These are phyloP conservation scores for Raphanus hybrid DNA, from an alignment of 441 rosid genomes.

Conservation along the genomic window DNA sequence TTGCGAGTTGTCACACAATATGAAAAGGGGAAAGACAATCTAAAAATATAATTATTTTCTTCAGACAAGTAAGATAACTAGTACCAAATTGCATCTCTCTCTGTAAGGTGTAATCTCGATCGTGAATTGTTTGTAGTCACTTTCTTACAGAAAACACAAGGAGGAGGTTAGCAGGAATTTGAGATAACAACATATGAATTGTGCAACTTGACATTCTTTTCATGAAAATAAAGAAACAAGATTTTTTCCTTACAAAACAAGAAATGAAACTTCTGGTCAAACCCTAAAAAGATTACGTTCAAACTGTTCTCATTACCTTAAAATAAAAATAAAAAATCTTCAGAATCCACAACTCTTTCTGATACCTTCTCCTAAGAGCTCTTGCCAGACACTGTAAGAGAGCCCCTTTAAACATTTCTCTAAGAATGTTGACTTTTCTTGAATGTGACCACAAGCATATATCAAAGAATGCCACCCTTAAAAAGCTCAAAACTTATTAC, in stretches of 20 bases:
- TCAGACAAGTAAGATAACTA: no score
- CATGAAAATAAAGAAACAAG: background rate
- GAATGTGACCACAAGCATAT: conserved; percentile 14
- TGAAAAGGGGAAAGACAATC: background rate
- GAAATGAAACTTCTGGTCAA: conserved; percentile 26
- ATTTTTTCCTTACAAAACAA: conserved; percentile 13
- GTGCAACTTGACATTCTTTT: conserved; percentile 13
- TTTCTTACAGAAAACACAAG: background rate
- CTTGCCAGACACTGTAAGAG: conserved; percentile 14
- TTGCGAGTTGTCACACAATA: background rate
- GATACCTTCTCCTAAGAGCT: conserved; percentile 17
- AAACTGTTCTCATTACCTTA: conserved; percentile 22
- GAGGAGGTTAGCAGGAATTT: background rate
- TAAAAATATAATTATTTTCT: background rate
- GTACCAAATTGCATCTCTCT: no score
- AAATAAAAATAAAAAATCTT: conserved; percentile 5
- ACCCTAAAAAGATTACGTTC: conserved; percentile 30
- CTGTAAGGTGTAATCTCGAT: no score
- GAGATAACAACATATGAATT: background rate
- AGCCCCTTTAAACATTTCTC: conserved; percentile 9
- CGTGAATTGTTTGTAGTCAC: background rate
- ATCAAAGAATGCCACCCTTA: conserved; percentile 13
- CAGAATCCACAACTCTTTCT: conserved; percentile 19
- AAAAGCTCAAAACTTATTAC: conserved; percentile 49
- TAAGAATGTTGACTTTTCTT: conserved; percentile 20